Evolutionary conservation across 1,284 basidiomycete genomes (phyloP), one percentile per base, ranked within the genome.

Genomic region (Hemileia vastatrix): DNA sequence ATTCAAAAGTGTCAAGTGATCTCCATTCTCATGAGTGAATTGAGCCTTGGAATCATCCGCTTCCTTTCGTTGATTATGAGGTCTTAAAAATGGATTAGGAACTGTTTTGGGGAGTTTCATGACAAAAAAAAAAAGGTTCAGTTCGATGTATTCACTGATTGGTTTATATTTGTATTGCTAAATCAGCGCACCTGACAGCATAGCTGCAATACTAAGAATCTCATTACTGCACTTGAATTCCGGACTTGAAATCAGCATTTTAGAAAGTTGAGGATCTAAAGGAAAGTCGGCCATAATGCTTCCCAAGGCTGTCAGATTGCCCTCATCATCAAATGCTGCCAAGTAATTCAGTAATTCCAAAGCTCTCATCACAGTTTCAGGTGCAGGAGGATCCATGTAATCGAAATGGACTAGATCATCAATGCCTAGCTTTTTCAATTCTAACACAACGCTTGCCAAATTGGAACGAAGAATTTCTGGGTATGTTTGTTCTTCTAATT

Each of bases 251-350:
- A 97, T 91, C 62, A 98, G 83, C 84, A 95, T 88, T 78, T 97
- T 94, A 49, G 94, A 85, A 67, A 96, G 82, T 83, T 97, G 94
- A 32, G 95, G 94, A 75, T 98, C 95, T 27, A 99, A 81, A 13
- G 94, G 94, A 79, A 98, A 96, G 68, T 97, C 93, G 9, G 94
- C 94, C 94, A 98, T 97, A 65, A 93, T 88, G 51, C 79, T 80
- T 11, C 95, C 94, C 1, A 97, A 78, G 0, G 86, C 78, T 0
- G 94, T 98, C 60, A 99, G 77, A 66, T 90, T 85, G 15, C 95
- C 94, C 4, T 96, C 90, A 70, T 99, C 92, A 73, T 98, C 91
- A 65, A 98, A 80, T 0, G 93, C 94, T 3, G 86, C 84, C 27
- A 98, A 81, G 77, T 87, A 95, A 74, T 97, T 95, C 58, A 99